Evolutionary conservation across 345 rosid species (phyloP), one percentile per base, ranked within the genome.

Genomic region (Hibiscus trionum): DNA sequence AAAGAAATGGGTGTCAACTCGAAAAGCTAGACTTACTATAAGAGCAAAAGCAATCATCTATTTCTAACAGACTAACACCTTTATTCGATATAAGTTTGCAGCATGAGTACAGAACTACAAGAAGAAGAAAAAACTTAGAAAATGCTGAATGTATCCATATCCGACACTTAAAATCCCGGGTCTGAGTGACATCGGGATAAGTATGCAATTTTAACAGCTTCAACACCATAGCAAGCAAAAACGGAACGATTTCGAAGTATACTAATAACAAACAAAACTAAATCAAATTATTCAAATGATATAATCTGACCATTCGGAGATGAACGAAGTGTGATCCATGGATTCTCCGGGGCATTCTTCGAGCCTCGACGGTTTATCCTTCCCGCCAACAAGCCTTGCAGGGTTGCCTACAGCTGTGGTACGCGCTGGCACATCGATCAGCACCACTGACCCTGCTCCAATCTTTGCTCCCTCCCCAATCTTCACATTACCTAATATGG

Each of bases 311-410:
- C 99, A 95, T 50, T 90, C 93, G 0, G 91, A 77, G 67, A 93
- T 91, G 76, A 91, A 93, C 0, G 97, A 95, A 64, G 97, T 95
- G 46, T 95, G 99, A 84, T 95, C 97, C 99, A 95, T 95, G 19
- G 96, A 86, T 75, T 95, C 97, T 73, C 97, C 97, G 0, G 97
- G 96, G 76, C 86, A 86, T 55, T 90, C 97, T 74, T 90, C 96
- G 42, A 77, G 82, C 75, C 44, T 82, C 1, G 87, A 69, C 0
- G 96, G 93, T 72, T 75, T 86, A 64, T 88, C 93, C 77, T 92
- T 95, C 19, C 97, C 95, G 70, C 97, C 97, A 0, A 92, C 96
- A 55, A 95, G 86, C 83, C 88, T 92, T 1, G 99, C 99, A 0
- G 97, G 99, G 75, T 94, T 94, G 57, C 99, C 97, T 12, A 91